A percentile compares a stretch with the other conserved stretches of the same genome.
phyloP scores from a whole-genome alignment of 164 flowering plant species.

The Dillenia suffruticosa region DNA sequence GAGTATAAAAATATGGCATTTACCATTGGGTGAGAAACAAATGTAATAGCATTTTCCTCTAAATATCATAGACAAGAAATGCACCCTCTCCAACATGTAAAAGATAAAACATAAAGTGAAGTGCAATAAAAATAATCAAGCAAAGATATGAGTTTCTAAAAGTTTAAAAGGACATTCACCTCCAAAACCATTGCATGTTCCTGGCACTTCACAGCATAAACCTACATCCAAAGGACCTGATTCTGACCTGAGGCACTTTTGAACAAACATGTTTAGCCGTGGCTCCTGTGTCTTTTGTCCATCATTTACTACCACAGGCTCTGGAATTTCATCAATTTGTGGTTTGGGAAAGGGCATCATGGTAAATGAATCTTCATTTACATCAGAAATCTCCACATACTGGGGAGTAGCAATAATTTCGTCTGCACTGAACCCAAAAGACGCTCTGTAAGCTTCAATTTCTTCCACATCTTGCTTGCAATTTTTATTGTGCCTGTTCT shows the following conservation, averaged over 20 bases:
- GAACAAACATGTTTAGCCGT: slow-evolving; percentile 17
- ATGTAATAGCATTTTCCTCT: no score
- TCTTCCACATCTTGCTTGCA: slow-evolving; percentile 83
- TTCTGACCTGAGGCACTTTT: slow-evolving; percentile 20
- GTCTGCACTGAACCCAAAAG: slow-evolving; percentile 99
- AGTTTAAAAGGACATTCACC: slow-evolving; percentile 27
- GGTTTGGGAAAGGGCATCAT: slow-evolving; percentile 52
- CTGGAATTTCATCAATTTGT: slow-evolving; percentile 28
- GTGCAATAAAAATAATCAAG: neutral
- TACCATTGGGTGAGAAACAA: no score
- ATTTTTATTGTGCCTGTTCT: slow-evolving; percentile 51
- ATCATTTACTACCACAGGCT: slow-evolving; percentile 14
- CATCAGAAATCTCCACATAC: slow-evolving; percentile 81
- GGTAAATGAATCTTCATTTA: slow-evolving; percentile 67
- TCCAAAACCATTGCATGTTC: slow-evolving; percentile 27
- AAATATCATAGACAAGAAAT: no score
- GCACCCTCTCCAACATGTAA: no score
- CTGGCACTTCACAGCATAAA: slow-evolving; percentile 13
- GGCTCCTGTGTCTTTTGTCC: slow-evolving; percentile 22
- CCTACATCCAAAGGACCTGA: slow-evolving; percentile 15
- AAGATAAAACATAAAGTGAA: neutral
- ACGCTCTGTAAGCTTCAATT: slow-evolving; percentile 92
- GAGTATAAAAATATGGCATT: no score
- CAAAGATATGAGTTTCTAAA: neutral
- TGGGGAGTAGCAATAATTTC: slow-evolving; percentile 74